A percentile compares a stretch with the other conserved stretches of the same genome.
phyloP scores from a whole-genome alignment of 805 yeast species.

The Yarrowia sp. region DNA sequence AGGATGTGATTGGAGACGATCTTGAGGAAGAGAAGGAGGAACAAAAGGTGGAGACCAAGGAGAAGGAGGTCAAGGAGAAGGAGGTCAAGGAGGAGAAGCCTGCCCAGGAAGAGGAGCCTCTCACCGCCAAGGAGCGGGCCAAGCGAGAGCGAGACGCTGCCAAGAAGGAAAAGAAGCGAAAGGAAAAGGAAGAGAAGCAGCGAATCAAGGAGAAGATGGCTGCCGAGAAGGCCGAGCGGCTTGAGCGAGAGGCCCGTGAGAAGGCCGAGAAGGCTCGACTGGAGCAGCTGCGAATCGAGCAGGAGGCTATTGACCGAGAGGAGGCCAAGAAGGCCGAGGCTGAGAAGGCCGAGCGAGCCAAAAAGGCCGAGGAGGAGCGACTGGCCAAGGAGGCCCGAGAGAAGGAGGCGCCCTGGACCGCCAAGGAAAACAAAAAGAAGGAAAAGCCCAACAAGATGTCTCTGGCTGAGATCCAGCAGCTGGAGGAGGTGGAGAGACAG shows the following conservation, averaged over 20 bases:
- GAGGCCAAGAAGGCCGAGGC: constrained; percentile 25
- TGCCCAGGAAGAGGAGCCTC: neutral
- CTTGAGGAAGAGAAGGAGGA: constrained; percentile 22
- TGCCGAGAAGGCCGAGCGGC: constrained; percentile 34
- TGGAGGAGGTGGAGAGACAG: constrained; percentile 45
- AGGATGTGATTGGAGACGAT: constrained; percentile 35
- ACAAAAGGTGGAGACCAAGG: too few relatives aligned
- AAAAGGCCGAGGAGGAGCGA: constrained; percentile 21
- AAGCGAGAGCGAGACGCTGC: constrained; percentile 26
- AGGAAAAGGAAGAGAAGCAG: constrained; percentile 35
- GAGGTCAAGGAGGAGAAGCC: neutral
- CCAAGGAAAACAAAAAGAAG: constrained; percentile 39
- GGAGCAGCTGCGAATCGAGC: constrained; percentile 35
- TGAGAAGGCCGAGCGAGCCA: constrained; percentile 26
- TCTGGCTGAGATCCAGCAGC: constrained; percentile 49
- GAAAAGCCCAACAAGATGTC: constrained; percentile 43
- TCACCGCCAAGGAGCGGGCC: constrained; percentile 22
- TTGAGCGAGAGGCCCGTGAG: constrained; percentile 32
- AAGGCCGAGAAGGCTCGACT: constrained; percentile 37
- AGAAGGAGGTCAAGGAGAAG: constrained; percentile 6
- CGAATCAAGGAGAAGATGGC: constrained; percentile 27
- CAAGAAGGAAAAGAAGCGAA: constrained; percentile 38
- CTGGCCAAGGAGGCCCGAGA: constrained; percentile 39
- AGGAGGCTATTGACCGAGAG: constrained; percentile 32
- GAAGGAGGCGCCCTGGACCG: constrained; percentile 46